A percentile compares a stretch with the other conserved stretches of the same genome.
These are phyloP conservation scores for Pythium pyrilobum DNA, from an alignment of 352 stramenopile genomes.

Conservation along the genomic window DNA sequence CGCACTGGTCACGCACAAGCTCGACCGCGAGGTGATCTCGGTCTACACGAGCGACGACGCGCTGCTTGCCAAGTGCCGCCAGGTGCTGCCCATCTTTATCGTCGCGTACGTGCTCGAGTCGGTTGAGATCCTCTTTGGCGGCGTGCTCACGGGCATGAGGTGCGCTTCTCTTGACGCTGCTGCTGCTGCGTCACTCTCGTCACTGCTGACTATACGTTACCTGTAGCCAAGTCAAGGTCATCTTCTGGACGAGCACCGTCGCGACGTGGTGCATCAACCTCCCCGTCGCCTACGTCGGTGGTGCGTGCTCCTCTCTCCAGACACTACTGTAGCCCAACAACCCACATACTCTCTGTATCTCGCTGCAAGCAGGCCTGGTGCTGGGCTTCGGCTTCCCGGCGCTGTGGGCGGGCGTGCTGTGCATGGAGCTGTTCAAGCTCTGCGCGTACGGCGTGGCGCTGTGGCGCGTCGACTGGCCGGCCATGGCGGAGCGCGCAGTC, in stretches of 20 bases:
- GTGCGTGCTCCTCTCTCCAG: slow-evolving; percentile 7
- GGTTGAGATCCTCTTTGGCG: slow-evolving; percentile 49
- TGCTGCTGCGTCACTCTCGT: too few relatives aligned
- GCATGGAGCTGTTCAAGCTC: slow-evolving; percentile 67
- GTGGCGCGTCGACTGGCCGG: slow-evolving; percentile 37
- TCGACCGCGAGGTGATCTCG: slow-evolving; percentile 41
- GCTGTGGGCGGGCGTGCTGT: slow-evolving; percentile 56
- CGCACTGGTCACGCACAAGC: slow-evolving; percentile 34
- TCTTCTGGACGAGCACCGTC: slow-evolving; percentile 55
- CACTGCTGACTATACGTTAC: neutral
- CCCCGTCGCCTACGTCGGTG: slow-evolving; percentile 48
- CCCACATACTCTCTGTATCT: too few relatives aligned
- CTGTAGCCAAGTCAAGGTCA: slow-evolving; percentile 48
- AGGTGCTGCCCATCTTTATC: slow-evolving; percentile 59
- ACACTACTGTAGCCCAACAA: too few relatives aligned
- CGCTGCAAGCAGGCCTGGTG: slow-evolving; percentile 23
- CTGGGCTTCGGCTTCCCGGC: slow-evolving; percentile 52
- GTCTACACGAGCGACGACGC: slow-evolving; percentile 56
- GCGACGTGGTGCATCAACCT: slow-evolving; percentile 68
- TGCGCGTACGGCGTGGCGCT: slow-evolving; percentile 39
- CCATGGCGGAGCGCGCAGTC: slow-evolving; percentile 41
- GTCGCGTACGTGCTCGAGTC: slow-evolving; percentile 55
- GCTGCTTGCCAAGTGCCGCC: slow-evolving; percentile 38
- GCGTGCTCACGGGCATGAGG: slow-evolving; percentile 69
- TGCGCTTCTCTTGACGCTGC: slow-evolving; percentile 8